Percentiles rank a stretch among this genome's conserved stretches.
phyloP scores from a whole-genome alignment of 106 monocot genomes.

The Acanthochlamys bracteata region DNA sequence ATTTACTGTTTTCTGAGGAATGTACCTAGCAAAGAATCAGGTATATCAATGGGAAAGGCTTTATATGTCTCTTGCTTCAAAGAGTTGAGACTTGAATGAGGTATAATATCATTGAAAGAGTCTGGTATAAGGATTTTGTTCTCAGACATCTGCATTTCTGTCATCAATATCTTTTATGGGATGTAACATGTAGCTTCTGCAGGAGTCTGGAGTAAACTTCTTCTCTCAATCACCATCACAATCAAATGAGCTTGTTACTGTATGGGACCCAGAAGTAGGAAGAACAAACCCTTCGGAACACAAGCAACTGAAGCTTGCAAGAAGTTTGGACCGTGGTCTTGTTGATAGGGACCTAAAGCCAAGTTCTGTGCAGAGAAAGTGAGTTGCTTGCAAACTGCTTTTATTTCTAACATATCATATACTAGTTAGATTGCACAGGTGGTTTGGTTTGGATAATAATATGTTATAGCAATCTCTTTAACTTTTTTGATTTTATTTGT shows the following conservation, averaged over 20 bases:
- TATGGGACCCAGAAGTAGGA: conserved; percentile 98
- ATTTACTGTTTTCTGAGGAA: too few species aligned
- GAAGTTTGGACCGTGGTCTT: conserved; percentile 86
- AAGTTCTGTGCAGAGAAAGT: conserved; percentile 79
- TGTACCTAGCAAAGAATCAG: too few species aligned
- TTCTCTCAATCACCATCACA: conserved; percentile 53
- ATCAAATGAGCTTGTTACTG: conserved; percentile 90
- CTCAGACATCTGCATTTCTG: background rate
- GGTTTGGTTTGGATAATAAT: background rate
- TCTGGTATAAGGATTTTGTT: too few species aligned
- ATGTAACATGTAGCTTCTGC: background rate
- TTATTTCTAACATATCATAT: background rate
- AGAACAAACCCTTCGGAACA: conserved; percentile 97
- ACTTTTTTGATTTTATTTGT: background rate
- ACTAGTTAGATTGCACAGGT: background rate
- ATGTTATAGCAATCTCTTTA: background rate
- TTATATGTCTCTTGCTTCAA: too few species aligned
- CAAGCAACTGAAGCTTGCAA: conserved; percentile 94
- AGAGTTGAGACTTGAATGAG: too few species aligned
- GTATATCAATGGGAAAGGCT: too few species aligned
- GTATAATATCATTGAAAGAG: too few species aligned
- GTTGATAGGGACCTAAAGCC: conserved; percentile 93
- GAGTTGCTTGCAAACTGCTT: conserved; percentile 18
- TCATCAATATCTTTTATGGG: background rate
- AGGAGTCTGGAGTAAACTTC: conserved; percentile 78